Evolutionary conservation across 345 rosid genomes (phyloP).

Genomic region (Psidium friedrichsthalianum): DNA sequence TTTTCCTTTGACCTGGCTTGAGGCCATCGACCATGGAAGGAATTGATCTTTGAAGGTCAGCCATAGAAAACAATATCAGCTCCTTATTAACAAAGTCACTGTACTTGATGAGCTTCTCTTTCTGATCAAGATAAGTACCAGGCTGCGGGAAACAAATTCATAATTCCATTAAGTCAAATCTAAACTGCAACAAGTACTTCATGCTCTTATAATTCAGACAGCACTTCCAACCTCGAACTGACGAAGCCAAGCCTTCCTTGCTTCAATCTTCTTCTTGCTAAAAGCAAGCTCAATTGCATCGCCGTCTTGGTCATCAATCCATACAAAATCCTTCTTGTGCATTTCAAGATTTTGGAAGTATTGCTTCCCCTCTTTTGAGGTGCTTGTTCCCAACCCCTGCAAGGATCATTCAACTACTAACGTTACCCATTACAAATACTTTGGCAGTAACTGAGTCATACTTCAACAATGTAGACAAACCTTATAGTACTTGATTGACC

Average conservation of each 20-base stretch:
- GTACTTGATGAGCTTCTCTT: constrained; percentile 47
- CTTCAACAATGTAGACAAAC: constrained; percentile 21
- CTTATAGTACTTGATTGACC: constrained; percentile 96
- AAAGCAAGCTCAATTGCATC: constrained; percentile 97
- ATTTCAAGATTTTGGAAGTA: constrained; percentile 43
- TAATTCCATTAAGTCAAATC: background rate
- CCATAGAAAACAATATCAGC: constrained; percentile 90
- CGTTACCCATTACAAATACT: background rate
- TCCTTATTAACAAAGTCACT: constrained; percentile 94
- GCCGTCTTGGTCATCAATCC: constrained; percentile 74
- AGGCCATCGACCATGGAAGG: constrained; percentile 97
- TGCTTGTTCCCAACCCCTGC: constrained; percentile 96
- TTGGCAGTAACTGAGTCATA: background rate
- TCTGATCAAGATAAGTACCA: constrained; percentile 83
- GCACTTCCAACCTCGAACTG: constrained; percentile 47
- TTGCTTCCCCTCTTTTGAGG: constrained; percentile 62
- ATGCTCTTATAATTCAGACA: background rate
- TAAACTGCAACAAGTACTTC: background rate
- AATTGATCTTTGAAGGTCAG: constrained; percentile 92
- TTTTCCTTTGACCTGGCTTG: constrained; percentile 95
- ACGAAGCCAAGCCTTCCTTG: constrained; percentile 87
- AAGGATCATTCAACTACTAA: background rate
- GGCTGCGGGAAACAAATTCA: constrained; percentile 40
- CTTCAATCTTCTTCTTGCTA: constrained; percentile 91
- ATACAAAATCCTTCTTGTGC: constrained; percentile 83